These are phyloP conservation scores for Artomyces pyxidatus DNA, from an alignment of 768 basidiomycete genomes.

Conservation along the genomic window DNA sequence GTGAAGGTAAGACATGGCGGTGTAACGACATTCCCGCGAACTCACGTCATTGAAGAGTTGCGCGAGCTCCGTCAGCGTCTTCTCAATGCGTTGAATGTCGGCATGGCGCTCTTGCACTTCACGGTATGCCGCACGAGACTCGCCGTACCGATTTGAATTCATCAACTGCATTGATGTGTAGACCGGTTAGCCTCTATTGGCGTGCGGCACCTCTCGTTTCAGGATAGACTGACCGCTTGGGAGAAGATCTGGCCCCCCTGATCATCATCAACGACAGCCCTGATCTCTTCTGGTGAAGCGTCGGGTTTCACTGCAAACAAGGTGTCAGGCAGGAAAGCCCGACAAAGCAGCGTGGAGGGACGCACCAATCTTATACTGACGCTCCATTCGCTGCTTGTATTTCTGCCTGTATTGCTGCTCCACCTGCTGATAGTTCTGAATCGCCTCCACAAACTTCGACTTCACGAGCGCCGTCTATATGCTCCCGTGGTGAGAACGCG, in stretches of 20 bases:
- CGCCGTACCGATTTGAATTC: constrained; percentile 85
- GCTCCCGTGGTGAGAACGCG: not conserved
- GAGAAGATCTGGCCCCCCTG: constrained; percentile 69
- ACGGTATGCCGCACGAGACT: constrained; percentile 82
- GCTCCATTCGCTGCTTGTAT: constrained; percentile 58
- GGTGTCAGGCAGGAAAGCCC: not conserved
- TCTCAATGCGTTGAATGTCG: constrained; percentile 93
- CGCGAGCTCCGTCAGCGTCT: constrained; percentile 86
- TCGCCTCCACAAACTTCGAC: constrained; percentile 63
- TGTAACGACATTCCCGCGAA: constrained; percentile 8
- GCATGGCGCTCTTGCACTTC: constrained; percentile 98
- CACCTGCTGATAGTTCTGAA: constrained; percentile 71
- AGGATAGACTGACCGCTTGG: constrained; percentile 43
- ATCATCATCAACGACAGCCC: constrained; percentile 57
- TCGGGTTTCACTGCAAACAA: constrained; percentile 65
- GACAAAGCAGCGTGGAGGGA: not conserved
- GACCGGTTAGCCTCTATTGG: not conserved
- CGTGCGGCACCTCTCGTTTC: not conserved
- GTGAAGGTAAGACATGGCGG: too few species aligned
- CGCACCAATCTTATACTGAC: constrained; percentile 72
- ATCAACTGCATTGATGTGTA: constrained; percentile 48
- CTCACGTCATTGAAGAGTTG: constrained; percentile 92
- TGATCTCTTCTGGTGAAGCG: constrained; percentile 74
- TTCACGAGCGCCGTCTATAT: constrained; percentile 51
- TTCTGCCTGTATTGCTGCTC: constrained; percentile 63